phyloP scores from a whole-genome alignment of 495 filamentous ascomycete genomes.

The Podospora pseudocomata region DNA sequence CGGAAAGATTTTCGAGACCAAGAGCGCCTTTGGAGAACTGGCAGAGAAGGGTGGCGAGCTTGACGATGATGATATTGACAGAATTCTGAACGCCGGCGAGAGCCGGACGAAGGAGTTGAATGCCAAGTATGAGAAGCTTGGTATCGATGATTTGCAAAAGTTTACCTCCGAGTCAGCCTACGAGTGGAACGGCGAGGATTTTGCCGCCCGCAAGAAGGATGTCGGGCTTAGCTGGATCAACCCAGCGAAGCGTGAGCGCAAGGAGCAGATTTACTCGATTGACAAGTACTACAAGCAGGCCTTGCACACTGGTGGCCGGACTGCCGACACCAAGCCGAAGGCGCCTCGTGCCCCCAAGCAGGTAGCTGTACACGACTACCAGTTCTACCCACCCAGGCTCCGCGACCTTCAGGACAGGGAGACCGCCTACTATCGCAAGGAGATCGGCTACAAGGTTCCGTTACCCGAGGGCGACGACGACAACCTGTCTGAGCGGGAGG shows the following conservation, averaged over 20 bases:
- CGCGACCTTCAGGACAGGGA: constrained; percentile 92
- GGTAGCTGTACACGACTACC: constrained; percentile 87
- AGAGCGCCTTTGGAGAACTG: constrained; percentile 55
- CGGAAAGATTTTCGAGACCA: constrained; percentile 79
- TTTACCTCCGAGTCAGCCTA: constrained; percentile 96
- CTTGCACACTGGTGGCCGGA: constrained; percentile 76
- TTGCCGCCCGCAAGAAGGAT: constrained; percentile 87
- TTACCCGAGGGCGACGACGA: constrained; percentile 82
- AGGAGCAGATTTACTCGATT: constrained; percentile 96
- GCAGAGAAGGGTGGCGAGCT: constrained; percentile 60
- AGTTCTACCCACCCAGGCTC: constrained; percentile 84
- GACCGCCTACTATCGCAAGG: constrained; percentile 91
- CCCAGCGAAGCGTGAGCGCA: constrained; percentile 95
- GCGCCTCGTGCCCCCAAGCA: constrained; percentile 96
- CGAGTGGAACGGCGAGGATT: constrained; percentile 97
- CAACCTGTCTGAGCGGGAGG: constrained; percentile 75
- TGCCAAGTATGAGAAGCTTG: constrained; percentile 93
- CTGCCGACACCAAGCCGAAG: constrained; percentile 86
- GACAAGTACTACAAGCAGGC: constrained; percentile 98
- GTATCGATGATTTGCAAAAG: constrained; percentile 95
- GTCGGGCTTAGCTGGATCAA: constrained; percentile 98
- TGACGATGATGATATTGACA: constrained; percentile 83
- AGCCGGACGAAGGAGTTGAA: constrained; percentile 84
- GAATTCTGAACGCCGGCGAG: constrained; percentile 82
- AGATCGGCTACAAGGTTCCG: constrained; percentile 89